These are phyloP conservation scores for Zostera marina DNA, from an alignment of 116 monocot genomes.

Conservation along the genomic window DNA sequence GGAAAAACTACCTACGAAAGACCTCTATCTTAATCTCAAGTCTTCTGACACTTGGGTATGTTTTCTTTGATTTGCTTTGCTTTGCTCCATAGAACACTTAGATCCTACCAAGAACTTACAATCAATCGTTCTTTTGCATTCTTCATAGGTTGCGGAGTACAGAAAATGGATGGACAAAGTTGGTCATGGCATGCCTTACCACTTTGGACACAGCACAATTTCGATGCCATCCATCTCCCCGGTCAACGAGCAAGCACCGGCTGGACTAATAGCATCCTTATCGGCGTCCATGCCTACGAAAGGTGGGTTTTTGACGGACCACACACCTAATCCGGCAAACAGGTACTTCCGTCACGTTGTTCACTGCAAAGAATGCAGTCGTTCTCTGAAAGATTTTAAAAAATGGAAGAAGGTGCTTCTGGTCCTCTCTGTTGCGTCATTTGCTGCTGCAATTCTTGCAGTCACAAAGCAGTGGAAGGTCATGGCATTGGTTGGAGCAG, in stretches of 20 bases:
- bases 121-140: neutral
- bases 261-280: constrained; percentile 35
- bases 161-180: constrained; percentile 72
- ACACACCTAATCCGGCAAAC: constrained; percentile 32
- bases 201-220: constrained; percentile 49
- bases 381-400: constrained; percentile 12
- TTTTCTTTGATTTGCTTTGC: too few species aligned
- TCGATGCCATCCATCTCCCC: constrained; percentile 38
- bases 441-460: constrained; percentile 30
- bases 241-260: constrained; percentile 48
- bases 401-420: constrained; percentile 27
- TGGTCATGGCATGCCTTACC: constrained; percentile 75
- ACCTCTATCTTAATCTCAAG: constrained; percentile 48
- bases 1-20: constrained; percentile 40
- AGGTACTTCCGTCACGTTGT: constrained; percentile 62
- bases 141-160: constrained; percentile 35
- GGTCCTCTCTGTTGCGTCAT: constrained; percentile 9
- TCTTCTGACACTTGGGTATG: constrained; percentile 58
- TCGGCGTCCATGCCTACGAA: constrained; percentile 56
- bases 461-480: constrained; percentile 32
- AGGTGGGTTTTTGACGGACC: constrained; percentile 29
- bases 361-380: constrained; percentile 57
- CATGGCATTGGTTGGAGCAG: constrained; percentile 11
- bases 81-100: too few species aligned
- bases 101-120: too few species aligned